Percentiles rank a stretch among this genome's conserved stretches.
phyloP scores from a whole-genome alignment of 2,329 filamentous ascomycete species.

The Pyricularia grisea region DNA sequence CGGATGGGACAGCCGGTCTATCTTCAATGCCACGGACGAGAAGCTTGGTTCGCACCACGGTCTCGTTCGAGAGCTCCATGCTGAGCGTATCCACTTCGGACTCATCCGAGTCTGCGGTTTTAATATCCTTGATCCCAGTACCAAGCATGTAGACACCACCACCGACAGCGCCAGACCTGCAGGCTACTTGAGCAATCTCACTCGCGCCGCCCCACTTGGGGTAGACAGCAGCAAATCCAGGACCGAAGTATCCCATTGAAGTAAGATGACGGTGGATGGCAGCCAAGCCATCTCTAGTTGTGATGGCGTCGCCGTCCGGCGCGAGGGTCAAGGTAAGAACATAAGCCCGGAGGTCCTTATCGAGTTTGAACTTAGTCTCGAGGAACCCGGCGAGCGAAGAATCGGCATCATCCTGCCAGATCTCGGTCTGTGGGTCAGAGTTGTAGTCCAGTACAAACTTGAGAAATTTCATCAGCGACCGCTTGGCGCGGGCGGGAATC shows the following conservation, averaged over 20 bases:
- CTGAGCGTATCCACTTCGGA: slow-evolving; percentile 20
- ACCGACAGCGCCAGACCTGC: slow-evolving; percentile 82
- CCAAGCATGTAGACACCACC: slow-evolving; percentile 84
- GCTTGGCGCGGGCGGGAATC: slow-evolving; percentile 73
- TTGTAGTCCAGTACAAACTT: slow-evolving; percentile 74
- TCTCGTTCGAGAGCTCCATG: slow-evolving; percentile 46
- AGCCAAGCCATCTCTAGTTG: slow-evolving; percentile 57
- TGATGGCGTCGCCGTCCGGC: slow-evolving; percentile 46
- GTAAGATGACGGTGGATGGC: slow-evolving; percentile 70
- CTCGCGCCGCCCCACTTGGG: slow-evolving; percentile 89
- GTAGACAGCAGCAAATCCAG: slow-evolving; percentile 81
- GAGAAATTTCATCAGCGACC: slow-evolving; percentile 85
- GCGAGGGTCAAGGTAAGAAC: slow-evolving; percentile 64
- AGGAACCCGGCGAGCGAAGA: slow-evolving; percentile 49
- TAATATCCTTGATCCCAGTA: slow-evolving; percentile 45
- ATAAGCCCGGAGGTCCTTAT: slow-evolving; percentile 54
- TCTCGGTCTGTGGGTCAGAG: slow-evolving; percentile 36
- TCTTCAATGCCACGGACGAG: slow-evolving; percentile 37
- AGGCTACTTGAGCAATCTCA: slow-evolving; percentile 85
- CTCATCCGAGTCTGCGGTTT: slow-evolving; percentile 12
- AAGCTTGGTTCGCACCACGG: slow-evolving; percentile 43
- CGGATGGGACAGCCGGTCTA: not conserved
- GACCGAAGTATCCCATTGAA: slow-evolving; percentile 80
- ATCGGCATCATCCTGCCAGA: slow-evolving; percentile 49
- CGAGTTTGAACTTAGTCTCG: slow-evolving; percentile 54